Evolutionary conservation across 139 green algal genomes (phyloP).

Genomic region (Micractinium conductrix): DNA sequence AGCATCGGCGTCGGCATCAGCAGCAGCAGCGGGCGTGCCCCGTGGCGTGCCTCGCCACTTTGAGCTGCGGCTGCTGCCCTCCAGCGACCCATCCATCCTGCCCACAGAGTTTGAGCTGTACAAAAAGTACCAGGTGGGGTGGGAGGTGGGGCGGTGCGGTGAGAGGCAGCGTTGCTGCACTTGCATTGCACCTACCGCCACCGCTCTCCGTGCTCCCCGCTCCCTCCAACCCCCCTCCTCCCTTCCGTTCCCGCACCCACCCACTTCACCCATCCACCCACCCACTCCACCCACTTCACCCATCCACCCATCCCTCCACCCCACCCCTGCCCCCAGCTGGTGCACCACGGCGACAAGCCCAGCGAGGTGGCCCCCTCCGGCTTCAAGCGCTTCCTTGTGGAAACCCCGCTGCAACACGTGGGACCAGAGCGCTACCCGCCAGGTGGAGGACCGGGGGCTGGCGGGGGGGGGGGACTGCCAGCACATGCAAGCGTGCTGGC

Average conservation of each 20-base stretch:
- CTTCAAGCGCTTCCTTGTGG: slow-evolving; percentile 72
- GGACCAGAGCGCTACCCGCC: slow-evolving; percentile 22
- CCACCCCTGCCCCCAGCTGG: neutral
- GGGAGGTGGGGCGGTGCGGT: neutral
- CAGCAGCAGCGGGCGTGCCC: neutral
- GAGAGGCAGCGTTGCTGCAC: neutral
- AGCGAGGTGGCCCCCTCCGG: slow-evolving; percentile 42
- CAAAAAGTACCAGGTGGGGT: slow-evolving; percentile 46
- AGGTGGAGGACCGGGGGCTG: neutral
- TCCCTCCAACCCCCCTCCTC: neutral
- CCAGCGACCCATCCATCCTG: slow-evolving; percentile 28
- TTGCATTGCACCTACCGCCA: neutral
- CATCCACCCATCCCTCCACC: neutral
- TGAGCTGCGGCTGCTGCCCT: slow-evolving; percentile 33
- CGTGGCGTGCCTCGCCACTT: slow-evolving; percentile 33
- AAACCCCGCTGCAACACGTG: slow-evolving; percentile 64
- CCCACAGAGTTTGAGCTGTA: slow-evolving; percentile 44
- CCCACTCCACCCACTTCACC: neutral
- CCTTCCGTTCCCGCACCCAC: neutral
- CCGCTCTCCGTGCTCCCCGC: neutral
- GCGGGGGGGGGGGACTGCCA: neutral
- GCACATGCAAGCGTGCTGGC: neutral
- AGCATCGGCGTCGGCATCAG: neutral
- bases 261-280: neutral
- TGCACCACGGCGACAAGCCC: slow-evolving; percentile 68